Percentiles rank a stretch among this genome's conserved stretches.
These are phyloP conservation scores for Eucalyptus erythrocorys DNA, from an alignment of 345 rosid species.

Conservation along the genomic window DNA sequence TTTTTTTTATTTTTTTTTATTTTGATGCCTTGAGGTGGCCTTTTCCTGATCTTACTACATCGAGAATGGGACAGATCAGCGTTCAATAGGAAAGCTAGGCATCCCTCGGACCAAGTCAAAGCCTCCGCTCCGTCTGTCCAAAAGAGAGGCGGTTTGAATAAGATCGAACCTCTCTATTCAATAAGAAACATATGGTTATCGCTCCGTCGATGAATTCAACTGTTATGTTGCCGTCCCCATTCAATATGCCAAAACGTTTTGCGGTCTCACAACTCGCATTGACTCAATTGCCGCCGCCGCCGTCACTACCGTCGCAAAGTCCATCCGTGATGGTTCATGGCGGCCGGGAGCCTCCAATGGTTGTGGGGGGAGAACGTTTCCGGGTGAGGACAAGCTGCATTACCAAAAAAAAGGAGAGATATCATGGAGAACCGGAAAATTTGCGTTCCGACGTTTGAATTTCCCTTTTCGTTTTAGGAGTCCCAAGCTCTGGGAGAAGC, in stretches of 20 bases:
- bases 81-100: neutral
- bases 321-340: fast-evolving
- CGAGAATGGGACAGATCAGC: neutral
- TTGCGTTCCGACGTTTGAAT: neutral
- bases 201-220: neutral
- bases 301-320: neutral
- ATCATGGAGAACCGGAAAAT: neutral
- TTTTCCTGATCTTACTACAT: neutral
- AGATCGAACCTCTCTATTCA: neutral
- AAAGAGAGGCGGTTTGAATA: neutral
- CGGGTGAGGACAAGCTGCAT: neutral
- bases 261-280: neutral
- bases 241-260: neutral
- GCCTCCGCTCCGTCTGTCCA: neutral
- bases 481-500: neutral
- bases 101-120: neutral
- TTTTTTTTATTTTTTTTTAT: too few species aligned
- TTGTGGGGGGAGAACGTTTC: neutral
- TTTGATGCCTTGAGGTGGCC: neutral
- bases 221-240: neutral
- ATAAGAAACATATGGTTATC: neutral
- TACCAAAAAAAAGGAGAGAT: neutral
- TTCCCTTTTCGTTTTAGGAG: neutral
- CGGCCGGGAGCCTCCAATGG: neutral
- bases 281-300: neutral